Conservation (phyloP, 805 yeast genomes). For the Sugiyamaella valdiviana region DNA sequence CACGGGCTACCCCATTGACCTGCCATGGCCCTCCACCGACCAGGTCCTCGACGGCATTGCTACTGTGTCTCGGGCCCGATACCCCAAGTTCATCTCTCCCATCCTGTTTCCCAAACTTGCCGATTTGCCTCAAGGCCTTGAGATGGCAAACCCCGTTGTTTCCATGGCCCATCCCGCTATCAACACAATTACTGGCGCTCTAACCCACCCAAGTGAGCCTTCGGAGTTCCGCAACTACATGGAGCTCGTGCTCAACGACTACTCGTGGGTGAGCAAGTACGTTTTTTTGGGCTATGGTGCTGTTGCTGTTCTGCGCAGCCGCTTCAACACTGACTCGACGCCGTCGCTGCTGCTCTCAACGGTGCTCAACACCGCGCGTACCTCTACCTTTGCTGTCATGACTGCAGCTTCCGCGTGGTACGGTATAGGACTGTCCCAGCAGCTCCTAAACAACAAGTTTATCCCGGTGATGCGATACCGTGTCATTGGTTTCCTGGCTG, state of each 20-base stretch:
- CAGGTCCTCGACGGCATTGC: conserved; percentile 30
- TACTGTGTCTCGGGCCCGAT: conserved; percentile 26
- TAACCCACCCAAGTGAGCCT: conserved; percentile 29
- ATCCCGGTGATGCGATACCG: conserved; percentile 32
- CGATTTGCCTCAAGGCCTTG: conserved; percentile 14
- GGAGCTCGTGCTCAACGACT: conserved; percentile 23
- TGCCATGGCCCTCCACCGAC: conserved; percentile 31
- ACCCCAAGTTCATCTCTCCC: conserved; percentile 31
- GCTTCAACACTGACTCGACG: not conserved
- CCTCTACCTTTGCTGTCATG: conserved; percentile 31
- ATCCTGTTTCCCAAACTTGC: conserved; percentile 25
- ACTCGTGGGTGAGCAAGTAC: conserved; percentile 23
- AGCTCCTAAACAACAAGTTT: conserved; percentile 27
- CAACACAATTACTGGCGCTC: conserved; percentile 29
- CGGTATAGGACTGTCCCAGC: conserved; percentile 34
- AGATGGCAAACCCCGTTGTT: conserved; percentile 24
- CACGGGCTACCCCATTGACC: conserved; percentile 24
- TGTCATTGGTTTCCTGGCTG: conserved; percentile 37
- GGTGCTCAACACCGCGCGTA: conserved; percentile 26
- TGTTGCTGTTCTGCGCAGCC: conserved; percentile 15
- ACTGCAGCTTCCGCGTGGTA: conserved; percentile 35
- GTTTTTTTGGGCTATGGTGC: conserved; percentile 27
- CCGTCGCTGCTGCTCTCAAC: conserved; percentile 10
- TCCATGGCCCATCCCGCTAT: conserved; percentile 30
- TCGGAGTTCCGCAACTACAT: conserved; percentile 23